These are phyloP conservation scores for Tylopilus sp. DNA, from an alignment of 1,284 basidiomycete species.

Conservation along the genomic window DNA sequence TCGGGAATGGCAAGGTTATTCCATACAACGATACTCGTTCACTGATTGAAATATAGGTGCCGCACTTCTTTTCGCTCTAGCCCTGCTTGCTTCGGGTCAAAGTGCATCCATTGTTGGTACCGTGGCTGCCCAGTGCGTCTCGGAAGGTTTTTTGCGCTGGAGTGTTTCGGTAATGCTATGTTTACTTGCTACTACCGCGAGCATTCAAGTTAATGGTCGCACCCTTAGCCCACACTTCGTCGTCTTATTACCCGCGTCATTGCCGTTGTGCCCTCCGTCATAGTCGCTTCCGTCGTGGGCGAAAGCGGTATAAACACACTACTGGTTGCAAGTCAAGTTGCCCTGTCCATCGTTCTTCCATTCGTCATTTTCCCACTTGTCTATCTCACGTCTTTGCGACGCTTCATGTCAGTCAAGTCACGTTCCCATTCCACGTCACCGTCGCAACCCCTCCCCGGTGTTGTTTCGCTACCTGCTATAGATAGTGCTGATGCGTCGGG, in stretches of 20 bases:
- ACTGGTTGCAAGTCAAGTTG: slow-evolving; percentile 86
- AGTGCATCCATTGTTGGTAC: slow-evolving; percentile 92
- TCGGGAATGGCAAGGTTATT: slow-evolving; percentile 62
- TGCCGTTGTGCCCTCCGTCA: slow-evolving; percentile 83
- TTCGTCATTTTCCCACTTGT: slow-evolving; percentile 83
- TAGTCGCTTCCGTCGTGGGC: slow-evolving; percentile 76
- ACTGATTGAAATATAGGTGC: slow-evolving; percentile 45
- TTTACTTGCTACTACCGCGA: neutral
- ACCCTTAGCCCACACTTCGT: slow-evolving; percentile 66
- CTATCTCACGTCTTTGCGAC: slow-evolving; percentile 66
- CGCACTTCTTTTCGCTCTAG: slow-evolving; percentile 82
- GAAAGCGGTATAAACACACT: slow-evolving; percentile 74
- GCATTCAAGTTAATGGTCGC: slow-evolving; percentile 4
- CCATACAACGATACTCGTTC: slow-evolving; percentile 11
- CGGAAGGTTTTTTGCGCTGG: slow-evolving; percentile 94
- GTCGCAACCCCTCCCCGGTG: neutral
- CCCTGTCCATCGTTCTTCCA: slow-evolving; percentile 84
- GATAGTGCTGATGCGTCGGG: neutral
- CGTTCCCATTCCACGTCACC: neutral
- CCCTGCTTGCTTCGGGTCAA: slow-evolving; percentile 84
- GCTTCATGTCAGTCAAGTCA: slow-evolving; percentile 61
- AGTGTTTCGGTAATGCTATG: slow-evolving; percentile 66
- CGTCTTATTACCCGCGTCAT: slow-evolving; percentile 82
- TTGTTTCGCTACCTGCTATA: neutral
- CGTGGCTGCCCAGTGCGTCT: slow-evolving; percentile 88